Percentiles rank a stretch among this genome's conserved stretches.
phyloP scores from a whole-genome alignment of 768 basidiomycete genomes.

The Suillus lakei region DNA sequence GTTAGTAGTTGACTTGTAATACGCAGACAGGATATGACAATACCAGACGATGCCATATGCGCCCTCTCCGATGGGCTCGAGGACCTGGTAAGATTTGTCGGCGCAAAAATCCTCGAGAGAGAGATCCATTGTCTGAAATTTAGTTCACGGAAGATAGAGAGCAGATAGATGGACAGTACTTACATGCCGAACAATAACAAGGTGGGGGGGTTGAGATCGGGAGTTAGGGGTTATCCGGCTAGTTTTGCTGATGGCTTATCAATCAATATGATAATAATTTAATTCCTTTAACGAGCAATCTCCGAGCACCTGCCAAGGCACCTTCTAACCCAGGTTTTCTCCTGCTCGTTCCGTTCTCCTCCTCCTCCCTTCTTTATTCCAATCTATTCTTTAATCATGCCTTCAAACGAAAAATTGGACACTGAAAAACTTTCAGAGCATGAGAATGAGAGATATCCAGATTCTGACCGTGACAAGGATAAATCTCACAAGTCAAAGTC shows the following conservation, averaged over 20 bases:
- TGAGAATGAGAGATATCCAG: conserved; percentile 27
- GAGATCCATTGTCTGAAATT: conserved; percentile 22
- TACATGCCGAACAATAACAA: conserved; percentile 2
- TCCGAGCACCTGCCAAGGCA: conserved; percentile 5
- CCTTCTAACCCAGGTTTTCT: conserved; percentile 2
- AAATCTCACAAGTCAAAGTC: conserved; percentile 28
- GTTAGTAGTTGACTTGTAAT: conserved; percentile 13
- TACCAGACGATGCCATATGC: conserved; percentile 91
- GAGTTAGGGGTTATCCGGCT: conserved; percentile 4
- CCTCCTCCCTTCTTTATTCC: conserved; percentile 6
- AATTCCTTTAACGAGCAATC: conserved; percentile 10
- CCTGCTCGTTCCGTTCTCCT: conserved; percentile 3
- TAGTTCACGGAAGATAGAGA: neutral
- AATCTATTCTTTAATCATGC: conserved; percentile 18
- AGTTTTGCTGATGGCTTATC: conserved; percentile 8
- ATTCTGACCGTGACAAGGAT: conserved; percentile 18
- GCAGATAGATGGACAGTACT: conserved; percentile 5
- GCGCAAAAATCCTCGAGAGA: conserved; percentile 52
- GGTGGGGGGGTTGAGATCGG: neutral
- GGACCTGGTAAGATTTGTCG: conserved; percentile 65
- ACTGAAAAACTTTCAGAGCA: conserved; percentile 18
- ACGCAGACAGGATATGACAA: conserved; percentile 16
- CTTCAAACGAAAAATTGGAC: conserved; percentile 28
- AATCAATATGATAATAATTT: conserved; percentile 7
- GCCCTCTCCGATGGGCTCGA: conserved; percentile 92